Percentiles rank a stretch among this genome's conserved stretches.
Evolutionary conservation across 2,329 filamentous ascomycete genomes (phyloP).

Genomic region (Bipolaris zeicola): DNA sequence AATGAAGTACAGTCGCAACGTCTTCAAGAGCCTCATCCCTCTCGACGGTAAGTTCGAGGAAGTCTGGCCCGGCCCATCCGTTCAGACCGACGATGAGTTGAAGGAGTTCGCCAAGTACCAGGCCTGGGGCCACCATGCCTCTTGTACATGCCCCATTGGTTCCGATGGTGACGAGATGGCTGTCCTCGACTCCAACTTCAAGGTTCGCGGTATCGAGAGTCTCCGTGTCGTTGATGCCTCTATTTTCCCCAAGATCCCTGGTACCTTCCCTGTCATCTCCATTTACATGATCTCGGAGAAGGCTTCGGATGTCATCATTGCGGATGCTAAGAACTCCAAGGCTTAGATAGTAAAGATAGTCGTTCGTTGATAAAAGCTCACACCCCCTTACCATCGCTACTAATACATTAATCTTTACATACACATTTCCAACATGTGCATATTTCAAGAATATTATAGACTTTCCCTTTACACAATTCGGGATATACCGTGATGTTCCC

Average conservation of each 20-base stretch:
- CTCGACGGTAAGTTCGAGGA: slow-evolving; percentile 54
- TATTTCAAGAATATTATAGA: background rate
- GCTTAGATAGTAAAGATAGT: background rate
- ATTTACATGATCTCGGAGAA: slow-evolving; percentile 66
- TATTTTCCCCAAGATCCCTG: slow-evolving; percentile 50
- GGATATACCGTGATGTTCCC: background rate
- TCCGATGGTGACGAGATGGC: slow-evolving; percentile 54
- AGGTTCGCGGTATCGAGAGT: slow-evolving; percentile 58
- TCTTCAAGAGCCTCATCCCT: slow-evolving; percentile 47
- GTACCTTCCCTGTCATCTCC: slow-evolving; percentile 58
- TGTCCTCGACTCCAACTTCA: slow-evolving; percentile 61
- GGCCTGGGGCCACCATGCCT: slow-evolving; percentile 60
- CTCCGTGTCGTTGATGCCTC: slow-evolving; percentile 57
- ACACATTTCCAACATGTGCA: background rate
- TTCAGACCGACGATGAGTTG: slow-evolving; percentile 53
- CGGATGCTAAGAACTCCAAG: slow-evolving; percentile 15
- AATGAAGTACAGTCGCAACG: slow-evolving; percentile 57
- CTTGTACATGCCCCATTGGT: slow-evolving; percentile 64
- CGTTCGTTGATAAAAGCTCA: background rate
- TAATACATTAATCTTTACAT: background rate
- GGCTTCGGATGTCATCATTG: slow-evolving; percentile 63
- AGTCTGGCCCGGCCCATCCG: slow-evolving; percentile 55
- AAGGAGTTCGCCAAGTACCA: slow-evolving; percentile 35
- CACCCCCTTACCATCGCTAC: background rate
- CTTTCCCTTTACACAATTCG: background rate